Evolutionary conservation across 352 stramenopile species (phyloP).

Genomic region (Thalassiosira mediterranea): DNA sequence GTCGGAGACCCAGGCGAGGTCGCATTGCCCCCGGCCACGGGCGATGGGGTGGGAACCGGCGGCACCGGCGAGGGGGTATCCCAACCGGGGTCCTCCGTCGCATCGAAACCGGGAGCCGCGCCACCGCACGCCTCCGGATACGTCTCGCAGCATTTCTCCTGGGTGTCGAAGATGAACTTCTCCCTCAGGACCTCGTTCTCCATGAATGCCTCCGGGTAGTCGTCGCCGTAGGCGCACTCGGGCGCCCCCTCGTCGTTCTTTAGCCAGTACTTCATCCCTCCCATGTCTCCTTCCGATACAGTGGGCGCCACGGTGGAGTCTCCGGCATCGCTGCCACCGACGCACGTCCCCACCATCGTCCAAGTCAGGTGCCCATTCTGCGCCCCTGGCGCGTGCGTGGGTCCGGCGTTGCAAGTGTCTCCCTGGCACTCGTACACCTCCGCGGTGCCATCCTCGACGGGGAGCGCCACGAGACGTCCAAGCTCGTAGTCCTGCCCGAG

Average conservation of each 20-base stretch:
- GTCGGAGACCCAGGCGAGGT: too few relatives aligned
- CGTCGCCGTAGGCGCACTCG: too few relatives aligned
- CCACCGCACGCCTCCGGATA: not conserved
- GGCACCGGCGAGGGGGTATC: not conserved
- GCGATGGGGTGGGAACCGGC: too few relatives aligned
- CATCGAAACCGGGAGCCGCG: not conserved
- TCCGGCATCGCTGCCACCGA: too few relatives aligned
- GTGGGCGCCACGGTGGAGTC: not conserved
- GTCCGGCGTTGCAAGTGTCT: conserved; percentile 3
- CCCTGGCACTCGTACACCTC: conserved; percentile 3
- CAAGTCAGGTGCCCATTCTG: not conserved
- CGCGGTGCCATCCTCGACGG: too few relatives aligned
- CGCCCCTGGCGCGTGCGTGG: not conserved
- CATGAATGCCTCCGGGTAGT: not conserved
- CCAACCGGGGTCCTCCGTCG: not conserved
- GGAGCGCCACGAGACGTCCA: too few relatives aligned
- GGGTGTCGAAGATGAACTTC: not conserved
- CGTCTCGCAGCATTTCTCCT: not conserved
- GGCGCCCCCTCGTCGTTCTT: too few relatives aligned
- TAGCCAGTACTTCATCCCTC: too few relatives aligned
- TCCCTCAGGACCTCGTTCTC: not conserved
- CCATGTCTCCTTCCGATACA: too few relatives aligned
- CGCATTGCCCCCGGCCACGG: too few relatives aligned
- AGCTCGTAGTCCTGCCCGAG: too few relatives aligned
- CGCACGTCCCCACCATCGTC: not conserved